Evolutionary conservation across 176 grass and related monocot genomes (phyloP), one percentile per base, ranked within the genome.

Genomic region (Elaeis guineensis): DNA sequence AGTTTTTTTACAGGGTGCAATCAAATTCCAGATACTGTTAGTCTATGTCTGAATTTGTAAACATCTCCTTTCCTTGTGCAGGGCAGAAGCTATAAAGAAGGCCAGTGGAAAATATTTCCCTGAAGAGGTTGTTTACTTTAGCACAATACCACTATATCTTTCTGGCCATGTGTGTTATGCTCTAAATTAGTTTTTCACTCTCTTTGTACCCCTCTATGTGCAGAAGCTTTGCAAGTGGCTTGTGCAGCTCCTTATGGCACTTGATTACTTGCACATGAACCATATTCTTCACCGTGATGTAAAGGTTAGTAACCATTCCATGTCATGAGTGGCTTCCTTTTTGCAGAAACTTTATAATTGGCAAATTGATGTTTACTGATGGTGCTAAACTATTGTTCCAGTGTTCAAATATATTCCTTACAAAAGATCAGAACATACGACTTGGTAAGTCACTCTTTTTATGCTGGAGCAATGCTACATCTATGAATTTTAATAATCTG

Each of bases 201-300:
- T 14, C 35, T 30, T 30, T 44, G 35, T 14, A 44, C 14, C 35
- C 35, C 35, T 44, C 19, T 71, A 23, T 23, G 68, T 67, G 52
- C 77, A 95, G 91, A 95, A 87, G 58, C 70, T 95, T 70, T 95
- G 91, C 62, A 90, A 87, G 63, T 95, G 91, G 91, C 80, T 95
- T 9, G 91, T 95, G 58, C 91, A 95, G 26, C 81, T 95, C 68
- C 83, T 95, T 18, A 90, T 87, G 86, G 86, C 91, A 69, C 87
- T 95, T 72, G 85, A 95, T 69, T 95, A 95, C 75, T 78, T 95
- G 73, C 91, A 95, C 48, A 72, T 61, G 64, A 90, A 95, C 76
- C 91, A 95, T 69, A 90, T 95, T 75, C 86, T 95, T 76, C 91
- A 95, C 56, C 83, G 91, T 57, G 91, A 95, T 80, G 91, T 95